Evolutionary conservation across 345 rosid species (phyloP).

Genomic region (Euphorbia lathyris): DNA sequence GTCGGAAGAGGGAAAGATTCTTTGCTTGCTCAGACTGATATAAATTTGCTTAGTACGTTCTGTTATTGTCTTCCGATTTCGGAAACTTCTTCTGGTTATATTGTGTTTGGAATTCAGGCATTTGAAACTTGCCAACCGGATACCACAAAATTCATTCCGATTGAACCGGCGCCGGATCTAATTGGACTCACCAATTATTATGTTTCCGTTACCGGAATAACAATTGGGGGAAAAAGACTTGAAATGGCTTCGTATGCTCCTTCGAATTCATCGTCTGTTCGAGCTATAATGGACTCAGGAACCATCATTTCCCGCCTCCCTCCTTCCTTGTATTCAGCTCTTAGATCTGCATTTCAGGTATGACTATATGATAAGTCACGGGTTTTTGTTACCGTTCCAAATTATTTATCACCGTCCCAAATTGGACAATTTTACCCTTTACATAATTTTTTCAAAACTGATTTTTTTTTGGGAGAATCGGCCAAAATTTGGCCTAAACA

Average conservation of each 20-base stretch:
- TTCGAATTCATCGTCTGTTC: not conserved
- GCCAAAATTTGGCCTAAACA: no score
- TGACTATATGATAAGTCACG: no score
- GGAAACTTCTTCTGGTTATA: not conserved
- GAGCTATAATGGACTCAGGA: not conserved
- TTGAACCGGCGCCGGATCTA: not conserved
- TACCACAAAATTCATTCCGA: not conserved
- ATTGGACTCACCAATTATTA: not conserved
- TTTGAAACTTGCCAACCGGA: not conserved
- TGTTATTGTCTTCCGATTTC: not conserved
- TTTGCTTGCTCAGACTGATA: not conserved
- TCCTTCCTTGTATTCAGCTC: slow-evolving; percentile 8
- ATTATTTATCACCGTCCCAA: no score
- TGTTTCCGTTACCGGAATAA: not conserved
- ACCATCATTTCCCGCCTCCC: slow-evolving; percentile 30
- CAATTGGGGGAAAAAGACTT: not conserved
- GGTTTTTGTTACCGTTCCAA: no score
- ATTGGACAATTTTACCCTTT: no score
- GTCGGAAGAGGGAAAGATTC: not conserved
- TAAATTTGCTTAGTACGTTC: not conserved
- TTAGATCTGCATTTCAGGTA: slow-evolving; percentile 17
- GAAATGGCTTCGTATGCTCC: not conserved
- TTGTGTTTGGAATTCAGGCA: not conserved
- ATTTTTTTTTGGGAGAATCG: no score
- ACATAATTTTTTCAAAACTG: no score